Percentiles rank a stretch among this genome's conserved stretches.
Conservation (phyloP, 1,284 basidiomycete genomes). For the Boletellus sp. region DNA sequence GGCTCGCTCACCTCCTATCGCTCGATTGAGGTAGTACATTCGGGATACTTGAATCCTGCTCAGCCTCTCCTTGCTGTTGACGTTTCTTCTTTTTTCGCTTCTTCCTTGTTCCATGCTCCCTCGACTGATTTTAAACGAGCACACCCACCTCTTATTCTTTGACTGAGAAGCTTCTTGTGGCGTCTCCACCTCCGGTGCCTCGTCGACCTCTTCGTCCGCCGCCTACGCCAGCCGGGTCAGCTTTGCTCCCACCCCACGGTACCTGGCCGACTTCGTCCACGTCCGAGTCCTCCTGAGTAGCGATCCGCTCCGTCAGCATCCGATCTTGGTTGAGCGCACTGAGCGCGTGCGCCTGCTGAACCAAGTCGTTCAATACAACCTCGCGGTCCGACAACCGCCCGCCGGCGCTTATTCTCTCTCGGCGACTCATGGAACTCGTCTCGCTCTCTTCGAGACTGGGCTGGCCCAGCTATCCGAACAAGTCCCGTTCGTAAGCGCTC, state of each 20-base stretch:
- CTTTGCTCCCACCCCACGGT: too few species aligned
- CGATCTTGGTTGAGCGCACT: constrained; percentile 19
- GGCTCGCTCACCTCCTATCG: neutral
- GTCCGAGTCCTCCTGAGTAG: constrained; percentile 12
- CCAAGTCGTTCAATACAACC: constrained; percentile 25
- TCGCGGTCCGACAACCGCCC: constrained; percentile 21
- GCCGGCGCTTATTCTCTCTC: constrained; percentile 5
- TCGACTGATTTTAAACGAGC: neutral
- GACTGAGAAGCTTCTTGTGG: neutral
- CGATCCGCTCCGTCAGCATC: constrained; percentile 18
- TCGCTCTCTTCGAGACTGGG: constrained; percentile 22
- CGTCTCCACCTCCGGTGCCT: too few species aligned
- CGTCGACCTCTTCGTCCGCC: too few species aligned
- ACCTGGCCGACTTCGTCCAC: neutral
- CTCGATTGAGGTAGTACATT: neutral
- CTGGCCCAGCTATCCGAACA: constrained; percentile 16
- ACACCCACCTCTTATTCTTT: constrained; percentile 7
- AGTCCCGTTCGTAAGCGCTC: constrained; percentile 26
- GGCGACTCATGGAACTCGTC: constrained; percentile 18
- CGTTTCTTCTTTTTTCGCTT: neutral
- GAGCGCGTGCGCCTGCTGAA: constrained; percentile 25
- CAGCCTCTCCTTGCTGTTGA: neutral
- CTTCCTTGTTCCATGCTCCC: neutral
- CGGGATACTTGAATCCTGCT: neutral
- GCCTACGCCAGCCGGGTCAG: too few species aligned